Evolutionary conservation across 441 rosid species (phyloP).

Genomic region (Erodium moschatum): DNA sequence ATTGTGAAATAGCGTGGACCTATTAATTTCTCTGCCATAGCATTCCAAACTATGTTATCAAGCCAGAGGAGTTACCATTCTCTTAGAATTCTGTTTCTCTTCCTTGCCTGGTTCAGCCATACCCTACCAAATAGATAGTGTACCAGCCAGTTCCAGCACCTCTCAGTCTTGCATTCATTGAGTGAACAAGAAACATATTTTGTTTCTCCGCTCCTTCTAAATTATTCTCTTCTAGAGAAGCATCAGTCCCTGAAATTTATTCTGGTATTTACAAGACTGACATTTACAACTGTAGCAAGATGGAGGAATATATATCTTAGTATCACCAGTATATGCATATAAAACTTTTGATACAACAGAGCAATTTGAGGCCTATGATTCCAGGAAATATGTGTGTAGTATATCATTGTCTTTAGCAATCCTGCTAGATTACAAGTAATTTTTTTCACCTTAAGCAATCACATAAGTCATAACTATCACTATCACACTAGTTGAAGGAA

Average conservation of each 20-base stretch:
- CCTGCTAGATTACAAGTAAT: not conserved
- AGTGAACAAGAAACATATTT: not conserved
- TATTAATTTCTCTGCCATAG: not conserved
- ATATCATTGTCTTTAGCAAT: not conserved
- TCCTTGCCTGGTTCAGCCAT: not conserved
- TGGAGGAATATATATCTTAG: not conserved
- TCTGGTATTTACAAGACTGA: not conserved
- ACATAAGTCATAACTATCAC: not conserved
- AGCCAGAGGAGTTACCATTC: too few species aligned
- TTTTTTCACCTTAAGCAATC: not conserved
- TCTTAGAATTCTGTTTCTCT: not conserved
- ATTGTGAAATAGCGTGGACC: not conserved
- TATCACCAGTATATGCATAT: not conserved
- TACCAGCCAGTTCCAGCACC: not conserved
- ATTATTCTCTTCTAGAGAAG: not conserved
- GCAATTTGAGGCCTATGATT: not conserved
- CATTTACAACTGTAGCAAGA: not conserved
- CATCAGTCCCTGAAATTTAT: not conserved
- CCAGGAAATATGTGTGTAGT: not conserved
- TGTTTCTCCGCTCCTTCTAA: not conserved
- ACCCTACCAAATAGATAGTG: not conserved
- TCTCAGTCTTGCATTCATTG: conserved; percentile 1
- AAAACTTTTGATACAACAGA: not conserved
- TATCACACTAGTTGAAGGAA: not conserved
- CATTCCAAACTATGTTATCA: not conserved